phyloP scores from a whole-genome alignment of 2,329 filamentous ascomycete genomes.

The Huntiella abstrusa region DNA sequence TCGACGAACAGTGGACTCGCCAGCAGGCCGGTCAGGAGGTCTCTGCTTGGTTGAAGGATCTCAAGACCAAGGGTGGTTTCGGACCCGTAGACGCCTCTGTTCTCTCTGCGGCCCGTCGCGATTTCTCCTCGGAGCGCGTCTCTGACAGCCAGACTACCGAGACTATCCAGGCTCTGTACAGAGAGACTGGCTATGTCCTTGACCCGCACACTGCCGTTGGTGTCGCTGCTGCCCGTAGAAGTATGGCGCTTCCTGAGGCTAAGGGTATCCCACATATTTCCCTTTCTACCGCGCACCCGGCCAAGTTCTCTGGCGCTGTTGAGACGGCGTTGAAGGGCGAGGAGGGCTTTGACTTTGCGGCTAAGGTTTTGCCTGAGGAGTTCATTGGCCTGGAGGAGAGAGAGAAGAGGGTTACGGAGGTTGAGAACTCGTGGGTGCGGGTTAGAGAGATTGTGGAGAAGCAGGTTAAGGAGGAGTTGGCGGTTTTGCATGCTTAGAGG shows the following conservation, averaged over 20 bases:
- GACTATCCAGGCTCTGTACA: slow-evolving; percentile 39
- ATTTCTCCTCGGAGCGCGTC: slow-evolving; percentile 67
- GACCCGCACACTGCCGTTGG: slow-evolving; percentile 90
- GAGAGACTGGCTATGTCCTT: slow-evolving; percentile 53
- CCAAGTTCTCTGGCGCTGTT: slow-evolving; percentile 81
- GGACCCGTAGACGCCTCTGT: slow-evolving; percentile 55
- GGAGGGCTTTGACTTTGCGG: slow-evolving; percentile 54
- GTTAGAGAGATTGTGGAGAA: slow-evolving; percentile 58
- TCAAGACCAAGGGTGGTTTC: slow-evolving; percentile 72
- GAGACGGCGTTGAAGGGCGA: slow-evolving; percentile 55
- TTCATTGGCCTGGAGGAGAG: slow-evolving; percentile 62
- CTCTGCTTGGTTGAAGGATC: slow-evolving; percentile 51
- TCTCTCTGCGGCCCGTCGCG: slow-evolving; percentile 46
- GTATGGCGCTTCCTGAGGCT: slow-evolving; percentile 35
- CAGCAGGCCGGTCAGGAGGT: slow-evolving; percentile 60
- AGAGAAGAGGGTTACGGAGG: slow-evolving; percentile 52
- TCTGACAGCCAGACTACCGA: slow-evolving; percentile 48
- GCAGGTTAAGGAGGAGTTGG: slow-evolving; percentile 49
- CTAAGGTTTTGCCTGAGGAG: slow-evolving; percentile 59
- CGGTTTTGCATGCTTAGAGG: slow-evolving; percentile 3
- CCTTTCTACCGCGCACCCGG: slow-evolving; percentile 84
- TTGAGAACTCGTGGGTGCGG: slow-evolving; percentile 53
- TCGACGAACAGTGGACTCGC: slow-evolving; percentile 47
- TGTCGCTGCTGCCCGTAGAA: slow-evolving; percentile 55
- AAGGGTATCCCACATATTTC: slow-evolving; percentile 52